Evolutionary conservation across 768 basidiomycete species (phyloP), one percentile per base, ranked within the genome.

Genomic region (Tricholoma furcatifolium): DNA sequence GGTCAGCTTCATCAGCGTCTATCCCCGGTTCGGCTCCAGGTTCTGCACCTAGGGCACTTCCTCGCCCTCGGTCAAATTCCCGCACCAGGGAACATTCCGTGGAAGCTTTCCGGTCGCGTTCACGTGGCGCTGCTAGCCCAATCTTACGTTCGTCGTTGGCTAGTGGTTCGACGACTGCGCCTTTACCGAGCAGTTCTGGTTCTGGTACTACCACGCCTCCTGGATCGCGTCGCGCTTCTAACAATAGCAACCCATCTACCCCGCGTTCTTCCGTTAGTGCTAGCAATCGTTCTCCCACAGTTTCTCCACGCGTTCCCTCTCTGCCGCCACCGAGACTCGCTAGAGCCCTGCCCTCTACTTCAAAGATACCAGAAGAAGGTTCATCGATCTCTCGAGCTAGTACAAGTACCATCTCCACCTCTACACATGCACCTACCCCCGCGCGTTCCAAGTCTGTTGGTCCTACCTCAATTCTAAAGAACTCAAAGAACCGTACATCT

Each of bases 1-100:
- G n/a, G 6, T 38, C 50, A 35, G 18, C 42, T 6, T 17, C 47
- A 5, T 21, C 17, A 17, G 36, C 27, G 27, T 27, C 27, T 27
- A 11, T n/a, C 27, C 35, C 4, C 6, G 36, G 1, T 18, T 43
- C 34, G 6, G 30, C n/a, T 49, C 32, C 14, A 10, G 34, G 43
- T 12, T 15, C 42, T 42, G 21, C 23, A 27, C 46, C 46, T 11
- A 41, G 53, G n/a, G 31, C 49, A 15, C 54, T 47, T 21, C 60
- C 60, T 6, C 62, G 57, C 4, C 59, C 64, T 1, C 60, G 65
- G 5, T 64, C 65, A 15, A 54, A 54, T 18, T 66, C 65, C 4
- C 60, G 65, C 8, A 39, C 43, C 31, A 41, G 34, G 6, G 48
- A 54, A 6, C 39, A 39, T 17, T 17, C 39, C 9, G 34, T 27